Percentiles rank a stretch among this genome's conserved stretches.
Conservation (phyloP, 495 filamentous ascomycete species). For the Talaromyces thailandensis region DNA sequence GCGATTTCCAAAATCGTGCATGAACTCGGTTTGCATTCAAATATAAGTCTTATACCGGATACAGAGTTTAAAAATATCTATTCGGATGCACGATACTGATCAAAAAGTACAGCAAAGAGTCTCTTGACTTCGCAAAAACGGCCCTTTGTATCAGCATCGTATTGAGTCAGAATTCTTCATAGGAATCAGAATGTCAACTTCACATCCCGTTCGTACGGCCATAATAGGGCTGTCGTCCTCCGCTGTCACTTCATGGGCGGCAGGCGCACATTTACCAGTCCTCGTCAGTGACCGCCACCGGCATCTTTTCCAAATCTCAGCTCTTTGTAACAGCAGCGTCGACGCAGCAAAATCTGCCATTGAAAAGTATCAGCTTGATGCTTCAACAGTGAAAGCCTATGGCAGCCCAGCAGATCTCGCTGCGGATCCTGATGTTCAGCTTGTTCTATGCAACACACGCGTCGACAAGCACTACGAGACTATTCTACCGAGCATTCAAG, state of each 20-base stretch:
- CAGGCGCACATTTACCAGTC: slow-evolving; percentile 47
- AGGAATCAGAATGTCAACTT: not conserved
- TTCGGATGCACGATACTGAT: not conserved
- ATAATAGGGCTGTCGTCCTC: slow-evolving; percentile 48
- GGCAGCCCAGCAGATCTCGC: slow-evolving; percentile 41
- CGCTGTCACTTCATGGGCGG: slow-evolving; percentile 37
- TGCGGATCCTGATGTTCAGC: slow-evolving; percentile 45
- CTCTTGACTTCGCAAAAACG: not conserved
- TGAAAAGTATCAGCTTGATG: slow-evolving; percentile 28
- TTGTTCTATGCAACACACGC: slow-evolving; percentile 34
- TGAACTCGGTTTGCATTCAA: not conserved
- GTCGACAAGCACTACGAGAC: slow-evolving; percentile 40
- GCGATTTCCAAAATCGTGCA: not conserved
- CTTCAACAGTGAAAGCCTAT: slow-evolving; percentile 36
- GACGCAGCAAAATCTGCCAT: slow-evolving; percentile 41
- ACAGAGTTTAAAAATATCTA: too few species aligned
- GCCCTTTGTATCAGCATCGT: not conserved
- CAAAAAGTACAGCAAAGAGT: not conserved
- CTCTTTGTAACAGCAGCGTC: slow-evolving; percentile 48
- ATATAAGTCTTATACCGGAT: not conserved
- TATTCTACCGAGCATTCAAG: slow-evolving; percentile 35
- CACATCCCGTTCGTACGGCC: slow-evolving; percentile 43
- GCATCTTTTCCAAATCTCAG: slow-evolving; percentile 40
- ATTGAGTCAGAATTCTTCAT: not conserved
- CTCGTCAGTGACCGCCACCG: slow-evolving; percentile 23